Conservation (phyloP, 164 flowering plant genomes). For the Annona squamosa region DNA sequence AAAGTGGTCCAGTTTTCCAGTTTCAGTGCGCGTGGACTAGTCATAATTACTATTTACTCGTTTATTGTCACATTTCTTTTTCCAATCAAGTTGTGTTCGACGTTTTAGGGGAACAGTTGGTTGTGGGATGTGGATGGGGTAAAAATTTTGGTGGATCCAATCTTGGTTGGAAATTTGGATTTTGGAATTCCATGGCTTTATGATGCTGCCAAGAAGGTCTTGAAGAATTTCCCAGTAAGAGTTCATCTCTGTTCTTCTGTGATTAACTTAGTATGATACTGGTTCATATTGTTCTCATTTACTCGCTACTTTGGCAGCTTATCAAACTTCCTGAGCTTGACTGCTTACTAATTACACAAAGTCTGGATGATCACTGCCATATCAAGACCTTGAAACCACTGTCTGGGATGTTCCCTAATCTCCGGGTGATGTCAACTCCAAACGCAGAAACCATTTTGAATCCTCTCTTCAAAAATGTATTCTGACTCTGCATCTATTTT, state of each 20-base stretch:
- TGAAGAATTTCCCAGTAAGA: slow-evolving; percentile 72
- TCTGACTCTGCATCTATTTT: background rate
- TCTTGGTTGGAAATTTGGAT: slow-evolving; percentile 88
- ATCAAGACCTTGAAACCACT: slow-evolving; percentile 79
- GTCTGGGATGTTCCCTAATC: slow-evolving; percentile 46
- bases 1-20: background rate
- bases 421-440: slow-evolving; percentile 81
- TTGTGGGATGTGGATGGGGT: slow-evolving; percentile 72
- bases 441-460: slow-evolving; percentile 70
- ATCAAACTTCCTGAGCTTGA: slow-evolving; percentile 79
- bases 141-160: slow-evolving; percentile 83
- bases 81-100: background rate
- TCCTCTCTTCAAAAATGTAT: slow-evolving; percentile 70
- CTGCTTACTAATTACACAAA: slow-evolving; percentile 84
- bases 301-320: slow-evolving; percentile 47
- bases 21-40: background rate
- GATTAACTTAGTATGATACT: background rate
- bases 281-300: background rate
- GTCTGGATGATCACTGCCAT: slow-evolving; percentile 98
- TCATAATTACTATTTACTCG: background rate
- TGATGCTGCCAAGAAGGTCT: slow-evolving; percentile 78
- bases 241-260: background rate
- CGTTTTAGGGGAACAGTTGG: slow-evolving; percentile 86
- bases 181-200: slow-evolving; percentile 94
- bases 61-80: background rate